Evolutionary conservation across 371 early-diverging fungal genomes (phyloP), one percentile per base, ranked within the genome.

Genomic region (Aphelidium insulamus): DNA sequence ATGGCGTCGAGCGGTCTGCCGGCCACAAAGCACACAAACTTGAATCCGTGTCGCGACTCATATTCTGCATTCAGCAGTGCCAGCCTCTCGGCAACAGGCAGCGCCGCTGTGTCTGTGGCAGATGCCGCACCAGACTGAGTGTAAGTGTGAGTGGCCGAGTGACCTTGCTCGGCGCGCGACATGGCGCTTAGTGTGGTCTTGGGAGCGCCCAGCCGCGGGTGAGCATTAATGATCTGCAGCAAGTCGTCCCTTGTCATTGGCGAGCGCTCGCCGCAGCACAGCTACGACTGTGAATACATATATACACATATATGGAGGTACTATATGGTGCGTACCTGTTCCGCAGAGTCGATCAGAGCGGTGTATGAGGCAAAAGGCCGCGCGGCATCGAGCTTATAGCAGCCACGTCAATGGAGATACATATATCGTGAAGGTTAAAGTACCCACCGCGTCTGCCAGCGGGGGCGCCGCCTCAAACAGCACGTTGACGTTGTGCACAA

Each of bases 391-490:
- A 85, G 58, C 27, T n/a, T n/a, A n/a, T n/a, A n/a, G n/a, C n/a
- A n/a, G n/a, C n/a, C n/a, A n/a, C n/a, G n/a, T n/a, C n/a, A n/a
- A n/a, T n/a, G n/a, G n/a, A n/a, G n/a, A n/a, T n/a, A n/a, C n/a
- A n/a, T n/a, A n/a, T n/a, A n/a, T n/a, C n/a, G n/a, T n/a, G n/a
- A n/a, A n/a, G n/a, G n/a, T n/a, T n/a, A n/a, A n/a, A n/a, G n/a
- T n/a, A n/a, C n/a, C n/a, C n/a, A n/a, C n/a, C n/a, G 61, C 62
- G 28, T 57, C 36, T 18, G 79, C 75, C 16, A 87, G 63, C 24
- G 82, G 76, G 6, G 81, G 81, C 0, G 85, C 80, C 10, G 81
- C 60, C 56, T 87, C 85, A 42, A 84, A 87, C 24, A 84, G 62
- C 18, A 68, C 54, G 23, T 77, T 68, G 26, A 83, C 58, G 11